A percentile compares a stretch with the other conserved stretches of the same genome.
phyloP scores from a whole-genome alignment of 139 green algal genomes.

The Micromonas pusilla region DNA sequence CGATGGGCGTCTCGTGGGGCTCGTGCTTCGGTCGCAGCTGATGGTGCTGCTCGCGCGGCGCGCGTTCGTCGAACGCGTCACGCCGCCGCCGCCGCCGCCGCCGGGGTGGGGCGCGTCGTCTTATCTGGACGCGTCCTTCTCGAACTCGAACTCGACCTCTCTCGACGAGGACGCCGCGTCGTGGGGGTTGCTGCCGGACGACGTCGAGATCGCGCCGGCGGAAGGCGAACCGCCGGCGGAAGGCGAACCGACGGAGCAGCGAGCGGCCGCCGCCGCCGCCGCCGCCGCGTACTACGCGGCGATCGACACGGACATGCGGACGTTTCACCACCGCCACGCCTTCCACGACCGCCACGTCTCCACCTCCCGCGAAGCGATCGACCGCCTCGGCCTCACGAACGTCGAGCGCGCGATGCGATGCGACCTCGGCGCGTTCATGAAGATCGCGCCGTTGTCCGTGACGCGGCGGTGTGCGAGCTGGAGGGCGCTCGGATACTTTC shows the following conservation, averaged over 20 bases:
- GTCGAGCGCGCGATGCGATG: background rate
- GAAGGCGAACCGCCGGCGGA: background rate
- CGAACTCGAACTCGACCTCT: background rate
- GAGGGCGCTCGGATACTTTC: slow-evolving; percentile 66
- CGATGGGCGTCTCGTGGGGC: slow-evolving; percentile 38
- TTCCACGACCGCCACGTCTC: slow-evolving; percentile 46
- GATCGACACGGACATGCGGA: slow-evolving; percentile 62
- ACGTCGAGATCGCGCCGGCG: background rate
- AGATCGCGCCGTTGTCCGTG: slow-evolving; percentile 48
- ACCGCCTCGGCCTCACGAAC: slow-evolving; percentile 3
- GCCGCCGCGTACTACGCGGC: background rate
- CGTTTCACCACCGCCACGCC: slow-evolving; percentile 66
- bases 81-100: background rate
- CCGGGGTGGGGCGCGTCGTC: background rate
- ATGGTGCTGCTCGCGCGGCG: slow-evolving; percentile 57
- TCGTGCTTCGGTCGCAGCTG: slow-evolving; percentile 78
- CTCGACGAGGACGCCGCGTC: background rate
- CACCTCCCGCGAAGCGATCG: slow-evolving; percentile 41
- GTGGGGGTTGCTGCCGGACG: background rate
- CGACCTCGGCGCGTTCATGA: slow-evolving; percentile 15
- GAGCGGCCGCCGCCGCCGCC: background rate
- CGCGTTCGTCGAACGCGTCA: slow-evolving; percentile 14
- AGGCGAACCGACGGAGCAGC: background rate
- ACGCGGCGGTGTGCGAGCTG: slow-evolving; percentile 43
- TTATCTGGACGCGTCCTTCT: background rate